Base-by-base conservation (phyloP, 2,329 filamentous ascomycete species). In the Xylaria sp. region DNA sequence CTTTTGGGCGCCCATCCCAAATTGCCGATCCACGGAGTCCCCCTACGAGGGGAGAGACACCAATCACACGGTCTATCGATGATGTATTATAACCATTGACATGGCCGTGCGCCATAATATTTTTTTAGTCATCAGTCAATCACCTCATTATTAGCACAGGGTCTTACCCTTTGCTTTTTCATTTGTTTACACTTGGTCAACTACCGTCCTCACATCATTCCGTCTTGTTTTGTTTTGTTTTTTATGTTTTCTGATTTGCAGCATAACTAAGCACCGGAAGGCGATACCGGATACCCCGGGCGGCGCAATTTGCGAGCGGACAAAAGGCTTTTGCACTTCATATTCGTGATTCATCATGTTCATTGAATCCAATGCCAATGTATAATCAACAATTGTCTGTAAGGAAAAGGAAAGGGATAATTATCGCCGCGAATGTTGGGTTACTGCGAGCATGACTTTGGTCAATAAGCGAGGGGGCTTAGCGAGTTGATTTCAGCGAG, bases 61-160 rank as follows among this genome's bases (percentile, higher is more conserved):
- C 92, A 2, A 94, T 95, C 69, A 88, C 90, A 60, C 85, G 92
- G 65, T 94, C 90, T 67, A 95, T 95, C 75, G 90, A 93, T 77
- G 92, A 94, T 75, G 83, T 93, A 60, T 82, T 94, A 79, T 94
- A 85, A 83, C 60, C 21, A 27, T 51, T 19, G n/a, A 42, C 48
- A 50, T 45, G 36, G 17, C 34, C 30, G 3, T 9, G 2, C 45
- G 17, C 21, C 34, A 34, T 42, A 24, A 34, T 42, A 24, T 61
- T 30, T n/a, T n/a, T 30, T 36, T 14, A 6, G 19, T n/a, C 19
- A 56, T 17, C 19, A 11, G 48, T 19, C 45, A 47, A 55, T 53
- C 60, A 19, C 47, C 57, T 59, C 63, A 64, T 27, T n/a, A 56
- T 50, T 50, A 57, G 12, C 27, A 50, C 5, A 24, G 34, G 24